phyloP scores from a whole-genome alignment of 306 rosid genomes.

The Fragaria nilgerrensis region DNA sequence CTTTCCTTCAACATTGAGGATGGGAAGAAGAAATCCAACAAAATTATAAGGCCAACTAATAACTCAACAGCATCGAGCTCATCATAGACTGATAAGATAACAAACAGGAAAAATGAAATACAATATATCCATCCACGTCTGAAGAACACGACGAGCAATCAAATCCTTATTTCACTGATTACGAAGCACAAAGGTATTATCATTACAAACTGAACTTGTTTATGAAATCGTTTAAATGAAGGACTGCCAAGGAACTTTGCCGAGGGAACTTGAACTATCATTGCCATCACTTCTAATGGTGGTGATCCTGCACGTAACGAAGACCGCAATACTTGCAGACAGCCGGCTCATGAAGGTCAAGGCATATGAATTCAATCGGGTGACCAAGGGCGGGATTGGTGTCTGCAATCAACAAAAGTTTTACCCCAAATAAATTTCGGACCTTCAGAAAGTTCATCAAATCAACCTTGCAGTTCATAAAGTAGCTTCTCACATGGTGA shows the following conservation, averaged over 20 bases:
- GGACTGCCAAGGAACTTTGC: slow-evolving; percentile 25
- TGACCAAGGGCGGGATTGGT: slow-evolving; percentile 78
- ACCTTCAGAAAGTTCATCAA: neutral
- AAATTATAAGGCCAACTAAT: neutral
- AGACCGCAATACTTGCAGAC: slow-evolving; percentile 93
- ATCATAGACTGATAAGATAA: neutral
- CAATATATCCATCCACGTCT: slow-evolving; percentile 7
- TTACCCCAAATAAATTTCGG: neutral
- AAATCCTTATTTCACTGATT: slow-evolving; percentile 47
- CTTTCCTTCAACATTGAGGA: neutral
- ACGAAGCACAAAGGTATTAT: slow-evolving; percentile 14
- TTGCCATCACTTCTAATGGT: slow-evolving; percentile 41
- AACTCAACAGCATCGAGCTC: neutral
- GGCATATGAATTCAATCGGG: slow-evolving; percentile 90
- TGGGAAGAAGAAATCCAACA: neutral
- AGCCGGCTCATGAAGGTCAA: slow-evolving; percentile 70
- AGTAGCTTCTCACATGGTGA: neutral
- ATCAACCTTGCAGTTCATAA: neutral
- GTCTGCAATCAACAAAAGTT: slow-evolving; percentile 53
- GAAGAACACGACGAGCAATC: slow-evolving; percentile 26
- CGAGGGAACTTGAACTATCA: slow-evolving; percentile 4
- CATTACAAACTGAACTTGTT: slow-evolving; percentile 33
- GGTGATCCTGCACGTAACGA: slow-evolving; percentile 80
- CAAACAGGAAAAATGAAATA: neutral
- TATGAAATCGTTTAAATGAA: slow-evolving; percentile 14